Base-by-base conservation (phyloP, 2,329 filamentous ascomycete species). In the Fusarium graminum region DNA sequence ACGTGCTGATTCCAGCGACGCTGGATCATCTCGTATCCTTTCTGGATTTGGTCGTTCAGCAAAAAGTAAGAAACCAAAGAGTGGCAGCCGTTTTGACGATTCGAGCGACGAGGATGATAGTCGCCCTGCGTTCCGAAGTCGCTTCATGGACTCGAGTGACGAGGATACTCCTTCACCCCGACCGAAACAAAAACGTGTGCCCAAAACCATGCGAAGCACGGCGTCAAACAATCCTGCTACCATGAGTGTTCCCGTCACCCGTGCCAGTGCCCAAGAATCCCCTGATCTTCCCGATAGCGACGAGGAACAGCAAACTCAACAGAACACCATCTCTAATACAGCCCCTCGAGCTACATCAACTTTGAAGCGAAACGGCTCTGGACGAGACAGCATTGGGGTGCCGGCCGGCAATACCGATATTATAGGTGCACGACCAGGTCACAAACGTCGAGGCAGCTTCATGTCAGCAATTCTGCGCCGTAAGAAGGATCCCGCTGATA, bases 81-180 rank as follows among this genome's bases (percentile, higher is more conserved):
- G 78, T 8, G 87, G 85, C 30, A 89, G 86, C 71, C 88, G 90
- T 1, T 91, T 93, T 69, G 87, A 81, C 2, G 89, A 92, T 70
- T 92, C 90, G 2, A 92, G 90, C 71, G 90, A 92, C 54, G 89
- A 91, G 44, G 82, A 85, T 19, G 71, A 70, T 32, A 56, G 43
- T 2, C 65, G 50, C 6, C 69, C 71, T 30, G 41, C 63, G 6
- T 69, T 69, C 55, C 57, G 85, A 26, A 89, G 86, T 71, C 88
- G 90, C 1, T 91, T 93, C 68, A 86, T 81, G 2, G 89, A 93
- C 71, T 92, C 90, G 2, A 92, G 90, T 72, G 90, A 91, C 32
- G 82, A 85, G 5, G 71, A 65, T n/a, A 40, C 55, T 47, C 46
- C 71, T 56, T 51, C 65, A 3, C 70, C 72, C 2, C 59, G 41